Percentiles rank a stretch among this genome's conserved stretches.
phyloP scores from a whole-genome alignment of 164 flowering plant genomes.

The Stephania cephalantha region DNA sequence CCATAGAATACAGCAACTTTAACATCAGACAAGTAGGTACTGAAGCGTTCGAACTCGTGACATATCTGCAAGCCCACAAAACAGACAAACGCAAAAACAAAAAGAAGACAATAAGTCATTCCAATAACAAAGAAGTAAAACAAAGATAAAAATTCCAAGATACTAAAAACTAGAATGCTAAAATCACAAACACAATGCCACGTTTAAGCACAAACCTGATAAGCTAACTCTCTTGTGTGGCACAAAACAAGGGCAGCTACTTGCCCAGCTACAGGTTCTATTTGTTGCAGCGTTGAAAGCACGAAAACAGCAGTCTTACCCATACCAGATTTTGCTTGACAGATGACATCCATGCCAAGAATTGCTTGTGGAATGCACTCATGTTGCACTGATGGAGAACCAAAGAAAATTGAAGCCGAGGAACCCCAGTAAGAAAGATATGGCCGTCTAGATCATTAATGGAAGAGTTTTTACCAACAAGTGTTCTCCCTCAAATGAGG shows the following conservation, averaged over 20 bases:
- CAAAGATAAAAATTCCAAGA: background rate
- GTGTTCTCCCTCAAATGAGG: slow-evolving; percentile 32
- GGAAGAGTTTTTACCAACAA: slow-evolving; percentile 56
- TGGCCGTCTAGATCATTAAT: slow-evolving; percentile 48
- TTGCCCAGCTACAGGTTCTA: slow-evolving; percentile 93
- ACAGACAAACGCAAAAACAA: background rate
- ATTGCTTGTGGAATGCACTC: slow-evolving; percentile 99
- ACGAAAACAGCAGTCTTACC: slow-evolving; percentile 99
- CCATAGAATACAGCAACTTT: slow-evolving; percentile 97
- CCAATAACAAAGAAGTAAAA: background rate
- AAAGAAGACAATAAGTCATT: background rate
- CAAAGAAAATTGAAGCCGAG: slow-evolving; percentile 60
- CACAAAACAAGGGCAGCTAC: slow-evolving; percentile 95
- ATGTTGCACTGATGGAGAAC: slow-evolving; percentile 93
- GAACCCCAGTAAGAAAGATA: slow-evolving; percentile 58
- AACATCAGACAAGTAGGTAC: slow-evolving; percentile 77
- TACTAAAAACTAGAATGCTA: background rate
- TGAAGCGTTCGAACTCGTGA: slow-evolving; percentile 93
- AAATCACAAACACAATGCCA: background rate
- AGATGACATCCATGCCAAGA: slow-evolving; percentile 97
- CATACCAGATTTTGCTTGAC: slow-evolving; percentile 99
- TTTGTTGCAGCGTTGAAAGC: slow-evolving; percentile 82
- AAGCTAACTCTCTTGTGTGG: slow-evolving; percentile 93
- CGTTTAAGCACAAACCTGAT: slow-evolving; percentile 33
- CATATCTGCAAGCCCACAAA: slow-evolving; percentile 54